Percentiles rank a stretch among this genome's conserved stretches.
These are phyloP conservation scores for Fraxinus platypoda DNA, from an alignment of 305 asterid species.

Conservation along the genomic window DNA sequence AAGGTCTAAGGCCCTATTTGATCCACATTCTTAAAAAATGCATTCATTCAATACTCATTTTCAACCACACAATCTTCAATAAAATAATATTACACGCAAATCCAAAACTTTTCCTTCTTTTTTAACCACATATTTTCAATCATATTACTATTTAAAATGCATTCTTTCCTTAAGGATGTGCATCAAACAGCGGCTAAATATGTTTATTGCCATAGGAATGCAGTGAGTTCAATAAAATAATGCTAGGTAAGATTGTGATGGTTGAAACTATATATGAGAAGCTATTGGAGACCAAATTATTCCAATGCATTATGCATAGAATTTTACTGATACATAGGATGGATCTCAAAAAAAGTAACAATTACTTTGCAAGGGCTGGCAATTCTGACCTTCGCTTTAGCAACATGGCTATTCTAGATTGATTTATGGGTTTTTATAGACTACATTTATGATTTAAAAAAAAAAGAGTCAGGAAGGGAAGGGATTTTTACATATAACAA, in stretches of 20 bases:
- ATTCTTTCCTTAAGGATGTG: too few relatives aligned
- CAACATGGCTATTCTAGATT: neutral
- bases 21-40: too few relatives aligned
- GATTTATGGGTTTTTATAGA: neutral
- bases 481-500: neutral
- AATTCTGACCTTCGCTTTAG: neutral
- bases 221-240: conserved; percentile 3
- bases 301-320: conserved; percentile 11
- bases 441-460: neutral
- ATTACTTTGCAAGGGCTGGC: conserved; percentile 6
- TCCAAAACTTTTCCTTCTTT: too few relatives aligned
- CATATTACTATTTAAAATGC: too few relatives aligned
- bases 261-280: conserved; percentile 12
- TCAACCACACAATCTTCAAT: too few relatives aligned
- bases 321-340: conserved; percentile 4
- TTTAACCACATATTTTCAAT: too few relatives aligned
- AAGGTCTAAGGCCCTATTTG: neutral
- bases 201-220: conserved; percentile 2
- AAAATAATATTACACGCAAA: too few relatives aligned
- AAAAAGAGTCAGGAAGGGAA: neutral
- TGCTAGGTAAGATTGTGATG: conserved; percentile 9
- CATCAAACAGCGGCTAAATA: neutral
- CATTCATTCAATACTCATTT: too few relatives aligned
- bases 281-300: conserved; percentile 21
- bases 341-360: neutral